phyloP scores from a whole-genome alignment of 2,329 filamentous ascomycete species.

The Neofusicoccum kwambonambiense region DNA sequence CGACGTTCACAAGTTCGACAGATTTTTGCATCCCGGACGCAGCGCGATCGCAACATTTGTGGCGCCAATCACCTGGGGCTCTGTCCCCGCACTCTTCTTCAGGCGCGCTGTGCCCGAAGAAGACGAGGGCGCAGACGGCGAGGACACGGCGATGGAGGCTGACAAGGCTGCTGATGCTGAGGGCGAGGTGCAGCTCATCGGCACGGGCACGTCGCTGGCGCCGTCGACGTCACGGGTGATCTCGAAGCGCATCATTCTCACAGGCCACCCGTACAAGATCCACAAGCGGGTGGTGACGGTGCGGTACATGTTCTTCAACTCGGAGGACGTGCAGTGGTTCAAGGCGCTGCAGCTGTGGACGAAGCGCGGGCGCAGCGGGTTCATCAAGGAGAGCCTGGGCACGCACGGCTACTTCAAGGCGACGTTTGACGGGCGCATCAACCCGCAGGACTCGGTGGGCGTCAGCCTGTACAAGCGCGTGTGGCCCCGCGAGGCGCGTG shows the following conservation, averaged over 20 bases:
- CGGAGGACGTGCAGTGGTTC: constrained; percentile 95
- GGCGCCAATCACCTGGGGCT: constrained; percentile 88
- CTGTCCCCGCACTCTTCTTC: constrained; percentile 88
- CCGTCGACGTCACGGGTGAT: constrained; percentile 75
- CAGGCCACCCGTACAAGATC: constrained; percentile 97
- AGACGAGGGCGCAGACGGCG: constrained; percentile 43
- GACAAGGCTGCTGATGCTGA: constrained; percentile 20
- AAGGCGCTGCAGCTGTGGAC: constrained; percentile 96
- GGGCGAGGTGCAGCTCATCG: constrained; percentile 66
- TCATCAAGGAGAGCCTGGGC: constrained; percentile 88
- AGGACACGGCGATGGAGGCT: constrained; percentile 29
- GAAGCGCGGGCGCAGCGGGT: constrained; percentile 80
- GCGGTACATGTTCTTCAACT: constrained; percentile 99
- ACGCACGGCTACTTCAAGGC: constrained; percentile 99
- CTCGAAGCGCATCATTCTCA: constrained; percentile 90
- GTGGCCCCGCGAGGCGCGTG: constrained; percentile 64
- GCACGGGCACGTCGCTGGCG: constrained; percentile 81
- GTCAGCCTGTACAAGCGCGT: constrained; percentile 65
- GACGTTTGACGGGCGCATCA: constrained; percentile 93
- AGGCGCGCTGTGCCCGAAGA: constrained; percentile 54
- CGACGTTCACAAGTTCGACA: constrained; percentile 95
- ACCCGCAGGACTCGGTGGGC: constrained; percentile 90
- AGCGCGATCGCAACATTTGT: constrained; percentile 87
- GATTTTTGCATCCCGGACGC: constrained; percentile 86
- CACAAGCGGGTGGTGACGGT: constrained; percentile 97